Percentiles rank a stretch among this genome's conserved stretches.
Conservation (phyloP, 495 filamentous ascomycete species). For the Cercophora newfieldiana region DNA sequence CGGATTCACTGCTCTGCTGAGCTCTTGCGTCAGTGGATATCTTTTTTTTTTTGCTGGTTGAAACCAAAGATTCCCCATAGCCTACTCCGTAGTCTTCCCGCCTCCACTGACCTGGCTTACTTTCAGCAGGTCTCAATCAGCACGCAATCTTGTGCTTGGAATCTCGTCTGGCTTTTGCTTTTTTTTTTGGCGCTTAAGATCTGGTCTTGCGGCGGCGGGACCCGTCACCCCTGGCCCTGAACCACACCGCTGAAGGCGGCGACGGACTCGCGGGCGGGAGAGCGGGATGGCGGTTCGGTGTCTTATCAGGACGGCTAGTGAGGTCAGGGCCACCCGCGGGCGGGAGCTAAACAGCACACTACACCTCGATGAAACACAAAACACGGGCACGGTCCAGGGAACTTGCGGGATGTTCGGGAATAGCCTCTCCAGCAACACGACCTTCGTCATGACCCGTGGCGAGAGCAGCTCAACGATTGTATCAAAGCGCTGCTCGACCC, state of each 20-base stretch:
- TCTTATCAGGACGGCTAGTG: neutral
- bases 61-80: neutral
- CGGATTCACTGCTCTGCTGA: too few relatives aligned
- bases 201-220: neutral
- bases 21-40: too few relatives aligned
- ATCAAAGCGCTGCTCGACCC: neutral
- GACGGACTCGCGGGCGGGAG: neutral
- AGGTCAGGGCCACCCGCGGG: neutral
- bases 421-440: too few relatives aligned
- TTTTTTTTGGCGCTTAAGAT: neutral
- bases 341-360: neutral
- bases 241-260: conserved; percentile 6
- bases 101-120: too few relatives aligned
- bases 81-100: neutral
- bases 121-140: conserved; percentile 6
- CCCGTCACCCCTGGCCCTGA: neutral
- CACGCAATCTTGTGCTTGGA: conserved; percentile 1
- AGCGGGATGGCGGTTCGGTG: conserved; percentile 3
- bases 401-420: too few relatives aligned
- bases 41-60: neutral
- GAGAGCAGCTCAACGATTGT: too few relatives aligned
- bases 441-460: too few relatives aligned
- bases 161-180: neutral
- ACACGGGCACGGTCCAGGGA: too few relatives aligned
- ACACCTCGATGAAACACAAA: neutral